Conservation (phyloP, 495 filamentous ascomycete species). For the Aspergillus affinis region DNA sequence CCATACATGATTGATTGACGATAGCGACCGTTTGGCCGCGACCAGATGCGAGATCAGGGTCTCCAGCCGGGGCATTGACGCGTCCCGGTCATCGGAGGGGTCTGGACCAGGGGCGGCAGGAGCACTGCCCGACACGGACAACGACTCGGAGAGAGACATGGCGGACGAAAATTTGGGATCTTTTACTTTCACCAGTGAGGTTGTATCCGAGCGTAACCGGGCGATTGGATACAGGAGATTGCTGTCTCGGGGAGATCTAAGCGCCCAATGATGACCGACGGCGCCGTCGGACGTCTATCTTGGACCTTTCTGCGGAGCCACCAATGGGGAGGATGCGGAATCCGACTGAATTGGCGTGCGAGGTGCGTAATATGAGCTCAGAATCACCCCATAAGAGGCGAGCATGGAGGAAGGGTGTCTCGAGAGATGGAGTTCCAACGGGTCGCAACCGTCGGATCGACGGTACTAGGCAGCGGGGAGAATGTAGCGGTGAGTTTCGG, state of each 20-base stretch:
- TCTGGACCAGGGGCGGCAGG: constrained; percentile 13
- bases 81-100: constrained; percentile 16
- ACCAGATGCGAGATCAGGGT: constrained; percentile 79
- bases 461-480: neutral
- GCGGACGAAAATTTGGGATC: neutral
- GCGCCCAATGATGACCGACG: constrained; percentile 7
- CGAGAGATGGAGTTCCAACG: neutral
- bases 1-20: constrained; percentile 79
- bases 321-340: neutral
- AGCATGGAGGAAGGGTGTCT: neutral
- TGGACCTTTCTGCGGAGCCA: neutral
- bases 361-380: constrained; percentile 9
- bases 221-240: neutral
- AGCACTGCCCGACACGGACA: constrained; percentile 21
- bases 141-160: constrained; percentile 40
- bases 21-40: constrained; percentile 84
- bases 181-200: neutral
- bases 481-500: neutral
- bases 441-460: neutral
- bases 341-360: constrained; percentile 8
- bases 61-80: constrained; percentile 53
- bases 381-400: constrained; percentile 14
- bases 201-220: neutral
- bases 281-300: neutral
- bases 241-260: neutral